Base-by-base conservation (phyloP, 2,329 filamentous ascomycete species). In the Pseudogymnoascus sp. region DNA sequence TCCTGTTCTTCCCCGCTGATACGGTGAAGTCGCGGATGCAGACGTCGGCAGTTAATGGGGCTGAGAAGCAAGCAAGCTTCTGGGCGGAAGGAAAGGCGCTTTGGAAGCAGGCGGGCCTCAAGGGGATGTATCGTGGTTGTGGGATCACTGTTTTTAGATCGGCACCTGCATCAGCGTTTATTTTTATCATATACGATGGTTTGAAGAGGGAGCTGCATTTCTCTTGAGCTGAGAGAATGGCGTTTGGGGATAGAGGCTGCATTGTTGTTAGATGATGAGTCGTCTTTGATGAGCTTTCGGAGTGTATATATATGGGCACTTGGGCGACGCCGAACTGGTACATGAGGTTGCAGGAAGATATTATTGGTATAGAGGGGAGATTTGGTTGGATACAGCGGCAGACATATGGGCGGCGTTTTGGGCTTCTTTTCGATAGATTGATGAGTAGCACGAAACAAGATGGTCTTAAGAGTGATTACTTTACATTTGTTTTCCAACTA, bases 11-110 rank as follows among this genome's bases (percentile, higher is more conserved):
- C 74, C 95, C 95, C 0, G 95, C 95, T 60, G 95, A 99, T 74
- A 99, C 95, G 0, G 89, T 99, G 79, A 99, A 99, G 78, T 96
- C 90, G 16, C 87, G 93, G 59, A 96, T 99, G 88, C 95, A 99
- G 77, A 99, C 95, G 0, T 84, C 89, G 62, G 88, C 92, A 4
- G 79, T 91, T 46, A 59, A 64, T 9, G 64, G 62, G 0, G 65
- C 82, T 34, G 78, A 76, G 11, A 69, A 80, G 7, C 77, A 79
- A 21, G 79, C 78, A 1, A 88, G 86, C 0, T 97, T 99, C 71
- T 84, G 82, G 77, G 79, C 82, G 38, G 91, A 96, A 65, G 86
- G 87, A 0, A 82, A 77, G 63, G 81, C 85, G 14, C 76, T 97
- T n/a, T 99, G 91, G 89, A 83, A 81, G 65, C 85, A 91, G 70